These are phyloP conservation scores for Digitaria exilis DNA, from an alignment of 202 grass and related monocot species.

Conservation along the genomic window DNA sequence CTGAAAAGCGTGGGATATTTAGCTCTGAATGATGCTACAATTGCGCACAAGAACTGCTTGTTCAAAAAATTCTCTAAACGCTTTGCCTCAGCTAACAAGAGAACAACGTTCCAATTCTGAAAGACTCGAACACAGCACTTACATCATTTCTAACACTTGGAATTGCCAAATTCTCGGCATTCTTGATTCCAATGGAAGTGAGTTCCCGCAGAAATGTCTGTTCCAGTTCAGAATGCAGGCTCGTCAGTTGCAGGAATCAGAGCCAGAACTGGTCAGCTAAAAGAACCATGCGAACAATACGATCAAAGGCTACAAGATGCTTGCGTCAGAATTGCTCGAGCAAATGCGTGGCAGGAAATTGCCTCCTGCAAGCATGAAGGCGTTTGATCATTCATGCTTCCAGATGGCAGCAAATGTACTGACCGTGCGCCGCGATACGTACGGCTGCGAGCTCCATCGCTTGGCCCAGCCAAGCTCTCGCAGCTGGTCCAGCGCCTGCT, in stretches of 20 bases:
- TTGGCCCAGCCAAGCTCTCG: conserved; percentile 81
- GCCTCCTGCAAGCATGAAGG: not conserved
- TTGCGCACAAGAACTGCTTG: not conserved
- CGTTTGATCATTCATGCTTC: conserved; percentile 10
- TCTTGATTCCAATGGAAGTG: conserved; percentile 83
- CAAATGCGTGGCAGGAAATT: conserved; percentile 16
- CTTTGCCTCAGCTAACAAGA: not conserved
- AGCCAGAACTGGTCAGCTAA: no score
- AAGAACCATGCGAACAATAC: not conserved
- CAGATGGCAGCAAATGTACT: conserved; percentile 45
- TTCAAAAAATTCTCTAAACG: not conserved
- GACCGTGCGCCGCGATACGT: conserved; percentile 92
- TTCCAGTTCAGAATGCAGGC: conserved; percentile 22
- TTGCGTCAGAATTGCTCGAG: conserved; percentile 26
- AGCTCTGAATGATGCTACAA: not conserved
- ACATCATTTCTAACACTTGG: conserved; percentile 95
- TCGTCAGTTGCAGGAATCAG: not conserved
- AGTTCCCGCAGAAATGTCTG: conserved; percentile 93
- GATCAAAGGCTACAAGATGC: no score
- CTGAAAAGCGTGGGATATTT: not conserved
- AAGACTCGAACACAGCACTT: conserved; percentile 7
- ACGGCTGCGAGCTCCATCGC: conserved; percentile 91
- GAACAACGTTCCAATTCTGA: not conserved
- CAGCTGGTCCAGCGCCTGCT: conserved; percentile 67
- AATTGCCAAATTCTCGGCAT: conserved; percentile 91